Evolutionary conservation across 371 early-diverging fungal species (phyloP).

Genomic region (Nematocida minor): DNA sequence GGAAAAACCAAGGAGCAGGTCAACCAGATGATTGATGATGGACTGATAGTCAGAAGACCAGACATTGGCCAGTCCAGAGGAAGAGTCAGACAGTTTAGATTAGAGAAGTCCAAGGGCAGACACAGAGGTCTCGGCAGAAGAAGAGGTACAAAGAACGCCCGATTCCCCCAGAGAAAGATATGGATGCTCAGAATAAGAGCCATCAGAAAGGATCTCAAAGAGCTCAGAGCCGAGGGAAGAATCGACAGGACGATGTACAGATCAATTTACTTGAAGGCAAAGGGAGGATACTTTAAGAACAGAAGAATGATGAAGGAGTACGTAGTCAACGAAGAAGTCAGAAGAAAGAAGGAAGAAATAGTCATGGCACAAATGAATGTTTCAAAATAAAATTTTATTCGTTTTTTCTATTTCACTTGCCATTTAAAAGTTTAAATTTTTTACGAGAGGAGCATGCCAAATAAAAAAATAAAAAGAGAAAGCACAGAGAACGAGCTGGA

Average conservation of each 20-base stretch:
- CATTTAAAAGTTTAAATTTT: neutral
- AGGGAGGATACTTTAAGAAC: constrained; percentile 99
- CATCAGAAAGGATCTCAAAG: constrained; percentile 86
- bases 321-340: constrained; percentile 74
- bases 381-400: neutral
- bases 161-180: constrained; percentile 85
- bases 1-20: constrained; percentile 87
- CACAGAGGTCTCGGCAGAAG: constrained; percentile 96
- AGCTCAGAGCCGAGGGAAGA: constrained; percentile 90
- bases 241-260: constrained; percentile 88
- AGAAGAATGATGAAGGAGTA: constrained; percentile 96
- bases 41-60: constrained; percentile 91
- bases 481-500: neutral
- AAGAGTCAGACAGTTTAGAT: constrained; percentile 81
- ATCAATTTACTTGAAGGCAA: constrained; percentile 88
- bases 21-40: constrained; percentile 88
- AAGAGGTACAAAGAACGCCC: constrained; percentile 94
- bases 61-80: constrained; percentile 81
- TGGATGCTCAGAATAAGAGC: constrained; percentile 99
- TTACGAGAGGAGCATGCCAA: neutral
- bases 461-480: neutral
- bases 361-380: constrained; percentile 73
- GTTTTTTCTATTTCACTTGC: neutral
- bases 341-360: constrained; percentile 92
- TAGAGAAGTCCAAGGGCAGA: constrained; percentile 93